These are phyloP conservation scores for Nothophoma quercina DNA, from an alignment of 2,329 filamentous ascomycete genomes.

Conservation along the genomic window DNA sequence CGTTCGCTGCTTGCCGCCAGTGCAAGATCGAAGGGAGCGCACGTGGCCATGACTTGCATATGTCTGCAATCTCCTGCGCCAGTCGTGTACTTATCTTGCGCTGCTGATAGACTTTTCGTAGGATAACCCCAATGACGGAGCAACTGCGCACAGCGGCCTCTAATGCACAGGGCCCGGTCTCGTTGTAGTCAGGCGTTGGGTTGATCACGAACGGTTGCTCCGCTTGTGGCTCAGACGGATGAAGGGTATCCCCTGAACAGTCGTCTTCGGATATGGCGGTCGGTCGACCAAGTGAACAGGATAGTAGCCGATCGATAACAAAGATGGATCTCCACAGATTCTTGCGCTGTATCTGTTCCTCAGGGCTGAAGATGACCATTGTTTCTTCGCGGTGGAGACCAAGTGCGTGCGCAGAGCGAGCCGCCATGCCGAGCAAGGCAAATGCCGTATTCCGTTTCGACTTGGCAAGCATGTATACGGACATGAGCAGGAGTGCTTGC, in stretches of 20 bases:
- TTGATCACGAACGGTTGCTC: slow-evolving; percentile 28
- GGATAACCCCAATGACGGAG: slow-evolving; percentile 64
- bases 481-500: slow-evolving; percentile 69
- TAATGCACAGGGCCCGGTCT: slow-evolving; percentile 54
- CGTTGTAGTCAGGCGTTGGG: slow-evolving; percentile 32
- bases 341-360: slow-evolving; percentile 59
- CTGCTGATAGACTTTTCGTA: slow-evolving; percentile 67
- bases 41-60: slow-evolving; percentile 62
- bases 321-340: slow-evolving; percentile 72
- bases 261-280: slow-evolving; percentile 69
- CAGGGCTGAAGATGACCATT: slow-evolving; percentile 59
- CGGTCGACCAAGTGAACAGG: slow-evolving; percentile 69
- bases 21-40: slow-evolving; percentile 59
- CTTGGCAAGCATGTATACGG: slow-evolving; percentile 68
- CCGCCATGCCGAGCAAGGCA: slow-evolving; percentile 67
- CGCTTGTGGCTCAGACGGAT: slow-evolving; percentile 36
- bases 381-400: slow-evolving; percentile 69
- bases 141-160: slow-evolving; percentile 66
- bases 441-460: slow-evolving; percentile 71
- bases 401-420: slow-evolving; percentile 67
- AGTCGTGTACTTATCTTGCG: slow-evolving; percentile 65
- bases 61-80: slow-evolving; percentile 64
- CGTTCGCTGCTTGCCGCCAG: slow-evolving; percentile 58
- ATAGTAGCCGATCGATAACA: slow-evolving; percentile 69
- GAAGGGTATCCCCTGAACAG: slow-evolving; percentile 61